These are phyloP conservation scores for Ophiognomonia clavigignenti-juglandacearum DNA, from an alignment of 2,329 filamentous ascomycete species.

Conservation along the genomic window DNA sequence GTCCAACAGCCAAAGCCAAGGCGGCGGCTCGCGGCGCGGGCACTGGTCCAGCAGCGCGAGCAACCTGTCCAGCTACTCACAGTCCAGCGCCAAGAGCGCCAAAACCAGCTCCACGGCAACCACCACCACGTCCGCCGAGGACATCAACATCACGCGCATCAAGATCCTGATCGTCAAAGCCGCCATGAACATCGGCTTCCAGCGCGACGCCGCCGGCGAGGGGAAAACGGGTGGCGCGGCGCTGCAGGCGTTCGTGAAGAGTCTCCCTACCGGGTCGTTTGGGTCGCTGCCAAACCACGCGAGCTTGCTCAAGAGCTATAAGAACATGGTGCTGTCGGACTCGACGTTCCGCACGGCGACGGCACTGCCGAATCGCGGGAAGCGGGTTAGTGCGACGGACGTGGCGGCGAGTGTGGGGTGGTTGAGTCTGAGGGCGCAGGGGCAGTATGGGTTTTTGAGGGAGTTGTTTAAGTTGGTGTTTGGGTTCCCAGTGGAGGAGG, in stretches of 20 bases:
- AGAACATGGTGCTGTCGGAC: conserved; percentile 72
- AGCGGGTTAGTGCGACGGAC: conserved; percentile 63
- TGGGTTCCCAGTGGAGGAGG: conserved; percentile 77
- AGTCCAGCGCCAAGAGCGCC: conserved; percentile 59
- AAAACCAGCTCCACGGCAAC: conserved; percentile 70
- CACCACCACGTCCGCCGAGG: conserved; percentile 63
- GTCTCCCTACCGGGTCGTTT: conserved; percentile 72
- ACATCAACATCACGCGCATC: conserved; percentile 70
- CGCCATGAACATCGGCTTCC: conserved; percentile 78
- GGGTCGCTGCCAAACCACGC: conserved; percentile 67
- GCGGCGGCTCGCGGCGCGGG: conserved; percentile 42
- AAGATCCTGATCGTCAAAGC: conserved; percentile 80
- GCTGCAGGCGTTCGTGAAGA: conserved; percentile 71
- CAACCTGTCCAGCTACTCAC: conserved; percentile 74
- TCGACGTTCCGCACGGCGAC: conserved; percentile 55
- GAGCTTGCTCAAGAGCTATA: conserved; percentile 71
- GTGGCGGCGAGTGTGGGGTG: conserved; percentile 73
- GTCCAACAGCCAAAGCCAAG: conserved; percentile 30
- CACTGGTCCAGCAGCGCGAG: conserved; percentile 81
- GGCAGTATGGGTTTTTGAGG: conserved; percentile 70
- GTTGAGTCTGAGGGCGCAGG: conserved; percentile 62
- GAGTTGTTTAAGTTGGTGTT: conserved; percentile 84
- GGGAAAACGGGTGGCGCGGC: conserved; percentile 40
- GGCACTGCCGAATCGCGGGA: conserved; percentile 52
- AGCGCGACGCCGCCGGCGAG: conserved; percentile 45